Base-by-base conservation (phyloP, 345 rosid species). In the Populus simonii region DNA sequence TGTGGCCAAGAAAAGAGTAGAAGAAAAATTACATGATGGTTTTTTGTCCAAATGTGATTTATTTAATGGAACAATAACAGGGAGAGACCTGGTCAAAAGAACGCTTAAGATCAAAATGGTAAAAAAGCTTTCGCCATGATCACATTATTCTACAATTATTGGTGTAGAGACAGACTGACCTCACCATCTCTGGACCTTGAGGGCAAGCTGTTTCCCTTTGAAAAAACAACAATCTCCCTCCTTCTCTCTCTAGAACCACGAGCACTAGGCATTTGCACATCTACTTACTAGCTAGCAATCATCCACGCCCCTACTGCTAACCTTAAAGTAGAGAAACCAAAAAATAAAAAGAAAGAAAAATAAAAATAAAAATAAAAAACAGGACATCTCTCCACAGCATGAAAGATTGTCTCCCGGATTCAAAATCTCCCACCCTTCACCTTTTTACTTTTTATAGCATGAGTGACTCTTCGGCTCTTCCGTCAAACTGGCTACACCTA, bases 201-300 rank as follows among this genome's bases (percentile, higher is more conserved):
- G 88, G 83, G 97, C 90, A 87, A 88, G 92, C 97, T 92, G 92
- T 90, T 85, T 87, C 83, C 88, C 84, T 83, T 75, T 80, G 75
- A 80, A 84, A 84, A 84, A 80, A 76, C 57, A 74, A 55, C 18
- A 25, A 62, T 13, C 31, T 8, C 11, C 59, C 36, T 72, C 36
- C 36, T 33, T 71, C 71, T 49, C 7, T 62, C 66, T 29, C 47
- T 20, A 77, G 84, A 73, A 77, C 74, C 80, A 82, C 75, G 83
- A 84, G 76, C 84, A 73, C 76, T 78, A 62, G 79, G 79, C 85
- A 85, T 33, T 33, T 61, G 81, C 86, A 20, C 59, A 79, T 81
- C 77, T 47, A 62, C 84, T 66, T 41, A 39, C 51, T 53, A 43
- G 35, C 25, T 33, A 22, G 15, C 62, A 45, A 25, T n/a, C 13